Base-by-base conservation (phyloP, 345 rosid genomes). In the Syzygium aqueum region DNA sequence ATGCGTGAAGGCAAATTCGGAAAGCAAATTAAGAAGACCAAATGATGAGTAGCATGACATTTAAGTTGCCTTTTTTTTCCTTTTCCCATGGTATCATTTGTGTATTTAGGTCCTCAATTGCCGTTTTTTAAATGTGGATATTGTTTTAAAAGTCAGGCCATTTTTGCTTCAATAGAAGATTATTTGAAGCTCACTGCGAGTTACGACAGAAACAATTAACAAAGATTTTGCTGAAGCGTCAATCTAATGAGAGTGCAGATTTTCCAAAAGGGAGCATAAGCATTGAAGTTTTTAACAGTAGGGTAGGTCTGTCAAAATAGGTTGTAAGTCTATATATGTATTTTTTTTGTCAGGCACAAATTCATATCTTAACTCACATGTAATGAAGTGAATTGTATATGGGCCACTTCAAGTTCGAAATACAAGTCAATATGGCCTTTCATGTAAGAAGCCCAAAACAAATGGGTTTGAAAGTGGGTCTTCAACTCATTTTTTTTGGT, bases 1-100 rank as follows among this genome's bases (percentile, higher is more conserved):
- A 86, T 93, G 96, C 86, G 91, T 89, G 73, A 95, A 93, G 95
- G 90, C 94, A 51, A 96, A 94, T 92, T 94, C 91, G 90, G 94
- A 91, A 56, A 92, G 91, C 90, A 94, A 91, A 87, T 85, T 73
- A 40, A 92, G 90, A 90, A 93, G 91, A 92, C 94, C 85, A 92
- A 89, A 53, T 43, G 87, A 80, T 25, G 85, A 84, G 87, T 87
- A 88, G 87, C 61, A 84, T 65, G 67, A 86, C 57, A 86, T 43
- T 53, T 84, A 86, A 56, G 15, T 43, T 63, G 6, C 84, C 67
- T 53, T 46, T 77, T 56, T 30, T 56, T 30, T n/a, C 53, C 82
- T 17, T 61, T 46, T 37, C 40, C 77, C 23, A 50, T 4, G 50
- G 49, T 65, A 22, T 78, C 77, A 88, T 90, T 85, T 40, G 85